phyloP scores from a whole-genome alignment of 805 yeast genomes.

The Candida andamanensis region DNA sequence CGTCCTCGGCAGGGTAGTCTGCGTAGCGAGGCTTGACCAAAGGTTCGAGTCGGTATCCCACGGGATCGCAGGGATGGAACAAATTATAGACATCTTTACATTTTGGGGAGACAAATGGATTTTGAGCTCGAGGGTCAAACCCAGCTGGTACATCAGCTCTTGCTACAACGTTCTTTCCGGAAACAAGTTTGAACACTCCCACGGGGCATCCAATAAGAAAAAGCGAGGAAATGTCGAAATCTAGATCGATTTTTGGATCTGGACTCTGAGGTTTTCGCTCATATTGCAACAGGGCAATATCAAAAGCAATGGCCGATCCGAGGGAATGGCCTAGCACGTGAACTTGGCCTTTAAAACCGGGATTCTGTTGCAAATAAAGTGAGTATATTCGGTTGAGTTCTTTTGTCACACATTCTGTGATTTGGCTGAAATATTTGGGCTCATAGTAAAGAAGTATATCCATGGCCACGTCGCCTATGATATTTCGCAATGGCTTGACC shows the following conservation, averaged over 20 bases:
- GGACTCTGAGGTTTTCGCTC: conserved; percentile 20
- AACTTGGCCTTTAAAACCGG: conserved; percentile 72
- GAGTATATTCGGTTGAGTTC: conserved; percentile 62
- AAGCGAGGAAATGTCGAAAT: conserved; percentile 67
- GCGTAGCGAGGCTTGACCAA: conserved; percentile 50
- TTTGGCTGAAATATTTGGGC: conserved; percentile 57
- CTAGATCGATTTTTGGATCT: conserved; percentile 39
- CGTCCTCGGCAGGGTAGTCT: conserved; percentile 46
- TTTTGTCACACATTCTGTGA: conserved; percentile 53
- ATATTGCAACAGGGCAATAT: conserved; percentile 55
- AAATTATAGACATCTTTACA: conserved; percentile 71
- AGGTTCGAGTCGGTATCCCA: conserved; percentile 88
- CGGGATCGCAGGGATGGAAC: conserved; percentile 89
- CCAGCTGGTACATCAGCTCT: conserved; percentile 19
- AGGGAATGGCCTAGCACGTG: conserved; percentile 88
- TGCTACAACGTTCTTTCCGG: conserved; percentile 54
- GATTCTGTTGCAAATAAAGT: conserved; percentile 57
- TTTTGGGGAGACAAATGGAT: conserved; percentile 42
- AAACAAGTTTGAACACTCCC: conserved; percentile 77
- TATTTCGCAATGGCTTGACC: conserved; percentile 65
- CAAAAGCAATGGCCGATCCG: conserved; percentile 83
- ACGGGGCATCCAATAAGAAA: conserved; percentile 89
- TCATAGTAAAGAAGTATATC: conserved; percentile 81
- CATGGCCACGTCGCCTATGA: conserved; percentile 81
- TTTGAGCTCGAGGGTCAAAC: conserved; percentile 19